These are phyloP conservation scores for Millerago galiae DNA, from an alignment of 805 yeast genomes.

Conservation along the genomic window DNA sequence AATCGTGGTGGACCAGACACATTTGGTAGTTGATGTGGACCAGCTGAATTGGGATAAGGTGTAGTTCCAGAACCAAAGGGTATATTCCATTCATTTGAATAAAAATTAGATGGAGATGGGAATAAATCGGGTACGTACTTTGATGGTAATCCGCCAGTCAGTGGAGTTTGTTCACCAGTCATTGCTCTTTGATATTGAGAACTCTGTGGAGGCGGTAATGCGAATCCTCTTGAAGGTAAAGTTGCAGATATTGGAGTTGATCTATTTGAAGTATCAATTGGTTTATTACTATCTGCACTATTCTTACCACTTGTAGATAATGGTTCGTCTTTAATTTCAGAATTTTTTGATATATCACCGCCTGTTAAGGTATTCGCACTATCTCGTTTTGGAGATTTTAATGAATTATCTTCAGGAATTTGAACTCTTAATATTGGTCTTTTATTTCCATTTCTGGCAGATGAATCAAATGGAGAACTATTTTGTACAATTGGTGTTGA, in stretches of 20 bases:
- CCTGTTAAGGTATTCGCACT: slow-evolving; percentile 16
- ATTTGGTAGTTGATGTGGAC: slow-evolving; percentile 16
- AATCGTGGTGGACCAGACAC: slow-evolving; percentile 5
- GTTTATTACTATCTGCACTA: no score
- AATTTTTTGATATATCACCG: slow-evolving; percentile 8
- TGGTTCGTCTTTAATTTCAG: slow-evolving; percentile 10
- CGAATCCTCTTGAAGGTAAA: slow-evolving; percentile 26
- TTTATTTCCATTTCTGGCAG: slow-evolving; percentile 17
- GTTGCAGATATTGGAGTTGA: slow-evolving; percentile 11
- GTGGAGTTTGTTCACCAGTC: slow-evolving; percentile 61
- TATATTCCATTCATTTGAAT: slow-evolving; percentile 52
- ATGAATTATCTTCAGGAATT: slow-evolving; percentile 15
- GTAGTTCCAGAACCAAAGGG: slow-evolving; percentile 37
- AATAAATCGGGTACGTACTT: slow-evolving; percentile 66
- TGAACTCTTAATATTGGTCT: slow-evolving; percentile 24
- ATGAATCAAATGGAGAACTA: slow-evolving; percentile 6
- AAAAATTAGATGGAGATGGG: slow-evolving; percentile 77
- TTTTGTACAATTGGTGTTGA: slow-evolving; percentile 8
- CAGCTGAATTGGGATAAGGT: slow-evolving; percentile 30
- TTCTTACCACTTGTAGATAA: slow-evolving; percentile 4
- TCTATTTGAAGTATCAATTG: slow-evolving; percentile 13
- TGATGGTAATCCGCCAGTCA: slow-evolving; percentile 63
- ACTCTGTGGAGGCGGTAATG: slow-evolving; percentile 29
- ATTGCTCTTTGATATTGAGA: slow-evolving; percentile 13
- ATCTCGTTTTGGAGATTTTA: slow-evolving; percentile 2